Percentiles rank a stretch among this genome's conserved stretches.
These are phyloP conservation scores for Ceratocystis eucalypticola DNA, from an alignment of 2,329 filamentous ascomycete species.

Conservation along the genomic window DNA sequence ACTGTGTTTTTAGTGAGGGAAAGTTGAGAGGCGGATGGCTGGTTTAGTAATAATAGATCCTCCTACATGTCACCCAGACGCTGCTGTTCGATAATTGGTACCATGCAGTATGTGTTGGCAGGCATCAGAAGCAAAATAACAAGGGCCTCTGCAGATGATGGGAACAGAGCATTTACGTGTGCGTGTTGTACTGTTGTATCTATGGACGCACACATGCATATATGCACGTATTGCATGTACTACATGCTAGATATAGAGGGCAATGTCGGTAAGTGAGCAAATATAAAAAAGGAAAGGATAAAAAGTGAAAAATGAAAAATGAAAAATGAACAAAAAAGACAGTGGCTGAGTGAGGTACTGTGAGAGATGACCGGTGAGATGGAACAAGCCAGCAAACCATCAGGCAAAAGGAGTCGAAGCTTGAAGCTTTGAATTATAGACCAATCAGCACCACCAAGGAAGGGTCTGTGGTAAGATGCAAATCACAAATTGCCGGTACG, in stretches of 20 bases:
- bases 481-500: background rate
- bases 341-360: background rate
- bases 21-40: background rate
- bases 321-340: background rate
- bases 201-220: background rate
- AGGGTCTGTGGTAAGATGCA: background rate
- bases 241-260: background rate
- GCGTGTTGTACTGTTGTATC: background rate
- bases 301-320: background rate
- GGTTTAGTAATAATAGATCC: background rate
- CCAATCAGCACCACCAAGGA: background rate
- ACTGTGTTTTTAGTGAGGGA: too few species aligned
- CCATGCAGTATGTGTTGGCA: slow-evolving; percentile 5
- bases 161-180: background rate
- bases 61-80: background rate
- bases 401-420: background rate
- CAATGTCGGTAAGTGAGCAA: background rate
- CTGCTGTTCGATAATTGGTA: background rate
- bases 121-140: background rate
- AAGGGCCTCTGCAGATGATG: background rate
- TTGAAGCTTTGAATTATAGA: background rate
- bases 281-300: background rate
- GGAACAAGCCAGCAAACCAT: background rate
- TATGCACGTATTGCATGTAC: slow-evolving; percentile 3
- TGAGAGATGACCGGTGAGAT: background rate